Percentiles rank a stretch among this genome's conserved stretches.
phyloP scores from a whole-genome alignment of 73 alveolate genomes.

The Paramecium tetraurelia region DNA sequence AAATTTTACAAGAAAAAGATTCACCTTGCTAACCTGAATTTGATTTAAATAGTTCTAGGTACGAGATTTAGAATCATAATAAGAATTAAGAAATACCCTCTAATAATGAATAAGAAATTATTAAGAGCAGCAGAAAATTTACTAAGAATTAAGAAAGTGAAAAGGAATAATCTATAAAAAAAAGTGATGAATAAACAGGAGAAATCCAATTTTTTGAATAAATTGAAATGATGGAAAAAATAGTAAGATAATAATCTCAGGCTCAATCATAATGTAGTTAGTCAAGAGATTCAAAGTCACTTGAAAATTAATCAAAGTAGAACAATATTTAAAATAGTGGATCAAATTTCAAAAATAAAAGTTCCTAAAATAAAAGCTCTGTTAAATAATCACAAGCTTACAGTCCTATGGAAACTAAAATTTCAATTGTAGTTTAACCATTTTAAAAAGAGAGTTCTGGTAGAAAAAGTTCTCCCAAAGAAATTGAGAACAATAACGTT shows the following conservation, averaged over 20 bases:
- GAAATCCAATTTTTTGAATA: background rate
- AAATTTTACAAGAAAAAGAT: background rate
- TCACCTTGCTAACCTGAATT: constrained; percentile 40
- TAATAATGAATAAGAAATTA: background rate
- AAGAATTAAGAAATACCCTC: background rate
- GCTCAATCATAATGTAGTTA: background rate
- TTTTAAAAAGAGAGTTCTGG: background rate
- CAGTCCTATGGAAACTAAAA: background rate
- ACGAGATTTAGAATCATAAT: background rate
- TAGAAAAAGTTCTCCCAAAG: background rate
- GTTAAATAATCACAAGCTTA: background rate
- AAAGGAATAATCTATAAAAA: background rate
- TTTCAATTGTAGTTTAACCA: background rate
- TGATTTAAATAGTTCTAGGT: constrained; percentile 31
- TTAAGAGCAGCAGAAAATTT: background rate
- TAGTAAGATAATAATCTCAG: background rate
- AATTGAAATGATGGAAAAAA: background rate
- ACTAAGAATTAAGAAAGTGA: background rate
- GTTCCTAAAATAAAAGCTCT: background rate
- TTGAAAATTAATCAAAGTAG: background rate
- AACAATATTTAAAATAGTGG: background rate
- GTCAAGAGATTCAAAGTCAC: background rate
- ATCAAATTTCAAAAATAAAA: background rate
- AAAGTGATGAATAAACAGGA: background rate
- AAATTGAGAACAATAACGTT: background rate